A percentile compares a stretch with the other conserved stretches of the same genome.
Evolutionary conservation across 257 asterid species (phyloP).

Genomic region (Gardenia jasminoides): DNA sequence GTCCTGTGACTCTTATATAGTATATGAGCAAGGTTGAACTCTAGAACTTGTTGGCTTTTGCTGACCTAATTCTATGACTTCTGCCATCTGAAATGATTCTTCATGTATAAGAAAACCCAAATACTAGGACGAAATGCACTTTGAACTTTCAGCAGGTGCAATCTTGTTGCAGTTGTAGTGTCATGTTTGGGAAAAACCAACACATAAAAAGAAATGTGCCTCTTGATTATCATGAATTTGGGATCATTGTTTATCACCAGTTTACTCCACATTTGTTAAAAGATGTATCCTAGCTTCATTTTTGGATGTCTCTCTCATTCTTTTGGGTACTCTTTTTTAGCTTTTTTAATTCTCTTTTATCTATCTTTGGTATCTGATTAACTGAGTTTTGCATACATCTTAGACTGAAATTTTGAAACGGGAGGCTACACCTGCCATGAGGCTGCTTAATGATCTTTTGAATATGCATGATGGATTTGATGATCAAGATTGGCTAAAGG

Average conservation of each 20-base stretch:
- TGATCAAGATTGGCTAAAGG: slow-evolving; percentile 83
- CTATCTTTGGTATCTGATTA: background rate
- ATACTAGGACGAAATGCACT: background rate
- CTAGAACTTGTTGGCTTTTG: background rate
- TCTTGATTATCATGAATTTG: background rate
- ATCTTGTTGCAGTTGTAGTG: no score
- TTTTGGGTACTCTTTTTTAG: background rate
- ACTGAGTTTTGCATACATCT: slow-evolving; percentile 10
- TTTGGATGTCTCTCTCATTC: background rate
- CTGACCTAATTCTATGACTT: background rate
- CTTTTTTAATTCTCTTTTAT: background rate
- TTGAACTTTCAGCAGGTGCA: background rate
- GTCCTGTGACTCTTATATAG: background rate
- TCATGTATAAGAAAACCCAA: background rate
- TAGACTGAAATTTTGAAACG: slow-evolving; percentile 85
- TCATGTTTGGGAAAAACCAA: no score
- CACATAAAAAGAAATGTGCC: background rate
- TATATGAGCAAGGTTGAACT: background rate
- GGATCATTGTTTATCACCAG: background rate
- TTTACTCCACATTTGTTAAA: background rate
- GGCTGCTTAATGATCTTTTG: slow-evolving; percentile 76
- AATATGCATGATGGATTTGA: slow-evolving; percentile 89
- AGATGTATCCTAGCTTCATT: background rate
- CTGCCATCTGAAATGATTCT: background rate
- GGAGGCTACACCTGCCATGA: slow-evolving; percentile 93